Conservation (phyloP, 257 asterid genomes). For the Solanum arcanum region DNA sequence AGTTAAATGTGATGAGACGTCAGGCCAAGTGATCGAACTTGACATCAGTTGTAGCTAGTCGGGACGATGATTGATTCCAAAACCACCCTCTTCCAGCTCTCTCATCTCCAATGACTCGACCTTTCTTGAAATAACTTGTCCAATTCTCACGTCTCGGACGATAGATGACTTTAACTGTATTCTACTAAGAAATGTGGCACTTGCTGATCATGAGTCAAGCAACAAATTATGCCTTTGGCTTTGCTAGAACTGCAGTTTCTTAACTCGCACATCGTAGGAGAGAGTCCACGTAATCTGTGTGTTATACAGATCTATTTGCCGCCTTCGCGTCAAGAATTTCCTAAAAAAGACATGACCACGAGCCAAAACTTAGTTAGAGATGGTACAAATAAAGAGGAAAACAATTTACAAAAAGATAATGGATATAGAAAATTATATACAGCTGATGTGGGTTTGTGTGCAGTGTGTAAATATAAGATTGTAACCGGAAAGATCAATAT, state of each 20-base stretch:
- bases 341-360: neutral
- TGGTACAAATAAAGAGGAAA: neutral
- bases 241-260: neutral
- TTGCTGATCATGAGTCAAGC: neutral
- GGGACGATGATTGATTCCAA: slow-evolving; percentile 1
- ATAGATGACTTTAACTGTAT: neutral
- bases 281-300: neutral
- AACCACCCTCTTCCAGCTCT: slow-evolving; percentile 5
- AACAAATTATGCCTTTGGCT: neutral
- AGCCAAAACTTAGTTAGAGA: neutral
- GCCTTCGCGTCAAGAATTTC: neutral
- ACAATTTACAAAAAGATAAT: neutral
- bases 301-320: neutral
- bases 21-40: slow-evolving; percentile 8
- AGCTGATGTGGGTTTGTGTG: neutral
- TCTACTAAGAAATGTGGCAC: neutral
- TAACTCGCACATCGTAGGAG: neutral
- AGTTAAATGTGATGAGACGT: slow-evolving; percentile 3
- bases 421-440: neutral
- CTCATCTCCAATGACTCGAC: neutral
- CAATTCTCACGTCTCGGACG: neutral
- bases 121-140: slow-evolving; percentile 13
- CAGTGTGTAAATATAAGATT: neutral
- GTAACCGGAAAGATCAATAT: neutral
- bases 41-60: slow-evolving; percentile 7